A percentile compares a stretch with the other conserved stretches of the same genome.
phyloP scores from a whole-genome alignment of 192 early-diverging fungal species.

The Diversispora epigaea region DNA sequence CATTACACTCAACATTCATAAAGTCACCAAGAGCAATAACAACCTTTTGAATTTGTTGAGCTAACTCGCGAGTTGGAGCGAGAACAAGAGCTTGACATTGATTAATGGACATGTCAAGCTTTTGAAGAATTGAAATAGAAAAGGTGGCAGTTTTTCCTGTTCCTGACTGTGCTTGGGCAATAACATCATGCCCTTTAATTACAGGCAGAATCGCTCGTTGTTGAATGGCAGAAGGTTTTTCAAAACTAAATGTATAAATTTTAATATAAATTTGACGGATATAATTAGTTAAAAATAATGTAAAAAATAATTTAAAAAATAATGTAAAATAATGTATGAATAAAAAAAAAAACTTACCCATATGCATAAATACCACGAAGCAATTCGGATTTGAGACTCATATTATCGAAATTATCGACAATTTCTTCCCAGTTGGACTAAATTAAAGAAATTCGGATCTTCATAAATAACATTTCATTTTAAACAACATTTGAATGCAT shows the following conservation, averaged over 20 bases:
- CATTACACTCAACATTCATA: slow-evolving; percentile 91
- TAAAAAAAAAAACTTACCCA: slow-evolving; percentile 57
- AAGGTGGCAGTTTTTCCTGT: slow-evolving; percentile 99
- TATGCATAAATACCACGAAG: slow-evolving; percentile 98
- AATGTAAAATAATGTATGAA: neutral
- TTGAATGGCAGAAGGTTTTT: slow-evolving; percentile 96
- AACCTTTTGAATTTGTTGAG: slow-evolving; percentile 97
- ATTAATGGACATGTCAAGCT: slow-evolving; percentile 72
- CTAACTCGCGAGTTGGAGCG: slow-evolving; percentile 96
- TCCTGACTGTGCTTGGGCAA: slow-evolving; percentile 99
- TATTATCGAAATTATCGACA: slow-evolving; percentile 94
- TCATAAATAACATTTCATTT: neutral
- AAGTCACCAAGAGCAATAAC: slow-evolving; percentile 93
- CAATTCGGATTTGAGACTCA: slow-evolving; percentile 86
- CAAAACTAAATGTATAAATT: slow-evolving; percentile 70
- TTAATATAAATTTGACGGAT: neutral
- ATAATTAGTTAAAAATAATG: too few relatives aligned
- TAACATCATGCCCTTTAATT: slow-evolving; percentile 94
- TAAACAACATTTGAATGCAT: neutral
- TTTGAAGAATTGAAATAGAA: slow-evolving; percentile 98
- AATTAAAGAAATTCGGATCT: neutral
- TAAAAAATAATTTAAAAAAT: neutral
- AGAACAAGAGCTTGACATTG: slow-evolving; percentile 95
- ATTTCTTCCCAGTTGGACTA: slow-evolving; percentile 95
- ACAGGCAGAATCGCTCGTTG: slow-evolving; percentile 96